Conservation (phyloP, 1,284 basidiomycete genomes). For the Naganishia cerealis region DNA sequence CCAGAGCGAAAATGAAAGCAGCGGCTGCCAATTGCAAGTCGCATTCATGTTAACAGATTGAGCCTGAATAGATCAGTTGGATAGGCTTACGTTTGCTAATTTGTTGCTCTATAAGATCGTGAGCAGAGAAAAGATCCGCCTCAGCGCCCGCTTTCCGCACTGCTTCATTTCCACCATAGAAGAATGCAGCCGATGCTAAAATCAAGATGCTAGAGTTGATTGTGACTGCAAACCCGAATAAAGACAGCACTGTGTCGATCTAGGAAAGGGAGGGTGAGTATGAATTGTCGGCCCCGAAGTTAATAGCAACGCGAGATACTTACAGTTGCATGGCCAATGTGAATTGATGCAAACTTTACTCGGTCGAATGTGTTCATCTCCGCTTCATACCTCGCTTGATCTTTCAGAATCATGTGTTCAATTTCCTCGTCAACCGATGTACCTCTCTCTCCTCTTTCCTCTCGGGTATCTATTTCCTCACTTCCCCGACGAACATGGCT, state of each 20-base stretch:
- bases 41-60: background rate
- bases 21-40: constrained; percentile 58
- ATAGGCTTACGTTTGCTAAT: constrained; percentile 66
- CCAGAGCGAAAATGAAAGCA: constrained; percentile 80
- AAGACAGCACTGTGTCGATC: constrained; percentile 53
- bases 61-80: background rate
- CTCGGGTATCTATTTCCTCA: background rate
- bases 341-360: constrained; percentile 68
- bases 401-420: constrained; percentile 24
- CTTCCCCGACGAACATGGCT: background rate
- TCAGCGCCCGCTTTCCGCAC: constrained; percentile 37
- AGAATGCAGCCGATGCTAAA: constrained; percentile 68
- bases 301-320: constrained; percentile 11
- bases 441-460: background rate
- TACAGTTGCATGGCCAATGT: constrained; percentile 73
- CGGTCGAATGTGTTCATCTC: constrained; percentile 64
- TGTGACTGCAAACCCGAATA: constrained; percentile 78
- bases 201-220: constrained; percentile 76
- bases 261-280: constrained; percentile 12
- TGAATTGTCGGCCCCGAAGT: background rate
- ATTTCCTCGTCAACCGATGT: constrained; percentile 13
- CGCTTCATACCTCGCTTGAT: constrained; percentile 55
- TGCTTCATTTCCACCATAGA: constrained; percentile 58
- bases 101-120: constrained; percentile 65
- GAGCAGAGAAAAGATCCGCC: constrained; percentile 75